Base-by-base conservation (phyloP, 768 basidiomycete genomes). In the Epithele typhae region DNA sequence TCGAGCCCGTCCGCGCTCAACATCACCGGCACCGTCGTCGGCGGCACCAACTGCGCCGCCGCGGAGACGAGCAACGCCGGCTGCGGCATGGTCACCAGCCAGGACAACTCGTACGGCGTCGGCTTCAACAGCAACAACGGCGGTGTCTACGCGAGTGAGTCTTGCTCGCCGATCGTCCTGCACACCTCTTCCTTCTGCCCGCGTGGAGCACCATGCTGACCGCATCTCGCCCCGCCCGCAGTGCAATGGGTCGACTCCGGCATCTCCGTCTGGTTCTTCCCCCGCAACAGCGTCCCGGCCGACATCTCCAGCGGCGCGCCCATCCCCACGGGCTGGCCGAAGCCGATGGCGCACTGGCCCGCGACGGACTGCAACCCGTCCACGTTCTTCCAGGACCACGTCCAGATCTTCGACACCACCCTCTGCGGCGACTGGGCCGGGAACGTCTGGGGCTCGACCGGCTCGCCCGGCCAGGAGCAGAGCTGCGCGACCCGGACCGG, bases 341-440 rank as follows among this genome's bases (percentile, higher is more conserved):
- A 67, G 11, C 85, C 93, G 4, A 73, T 80, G 66, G 93, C 89
- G 19, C 73, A 72, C 61, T 95, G 88, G 87, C 81, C 91, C 36
- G 78, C 89, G 10, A 68, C 72, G 27, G 63, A 69, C 32, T 96
- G 93, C 64, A 69, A 84, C 61, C 87, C 90, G 21, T 84, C 78
- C 69, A 64, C 78, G 57, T 92, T 79, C 73, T 96, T 95, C 71
- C 72, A 74, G 51, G 69, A 81, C 43, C 87, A 95, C 63, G 75
- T 75, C 32, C 79, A 74, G 32, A 90, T 93, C 58, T 89, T 94
- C 57, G 87, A 93, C 61, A 92, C 87, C 30, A 92, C 91, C n/a
- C 71, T 93, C 43, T 91, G 89, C 58, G 92, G 92, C 51, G 88
- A 95, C 58, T 97, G 92, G 94, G 92, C 94, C 7, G 80, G 82